Conservation (phyloP, 305 asterid genomes). For the Fraxinus latifolia region DNA sequence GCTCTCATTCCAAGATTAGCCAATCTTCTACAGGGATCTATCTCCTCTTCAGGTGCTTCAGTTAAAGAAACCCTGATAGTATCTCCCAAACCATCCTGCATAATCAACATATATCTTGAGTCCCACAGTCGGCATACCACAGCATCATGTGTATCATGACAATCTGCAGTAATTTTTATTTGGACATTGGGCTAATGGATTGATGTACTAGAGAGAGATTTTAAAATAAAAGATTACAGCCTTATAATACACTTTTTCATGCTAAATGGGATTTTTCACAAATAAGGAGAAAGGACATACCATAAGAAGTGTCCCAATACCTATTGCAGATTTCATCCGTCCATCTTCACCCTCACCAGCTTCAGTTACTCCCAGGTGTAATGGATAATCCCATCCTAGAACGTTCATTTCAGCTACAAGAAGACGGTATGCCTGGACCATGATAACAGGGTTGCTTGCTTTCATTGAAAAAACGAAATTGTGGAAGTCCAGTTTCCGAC, state of each 20-base stretch:
- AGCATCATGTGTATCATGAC: background rate
- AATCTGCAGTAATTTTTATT: background rate
- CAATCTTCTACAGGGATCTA: slow-evolving; percentile 93
- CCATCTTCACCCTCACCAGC: slow-evolving; percentile 99
- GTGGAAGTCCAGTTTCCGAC: slow-evolving; percentile 92
- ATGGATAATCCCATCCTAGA: slow-evolving; percentile 98
- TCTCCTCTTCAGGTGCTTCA: slow-evolving; percentile 94
- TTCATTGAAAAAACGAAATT: slow-evolving; percentile 97
- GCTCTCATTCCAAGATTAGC: slow-evolving; percentile 96
- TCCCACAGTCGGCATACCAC: background rate
- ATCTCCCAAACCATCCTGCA: slow-evolving; percentile 97
- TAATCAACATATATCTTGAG: slow-evolving; percentile 21
- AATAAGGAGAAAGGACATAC: slow-evolving; percentile 33
- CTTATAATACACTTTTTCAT: background rate
- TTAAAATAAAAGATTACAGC: background rate
- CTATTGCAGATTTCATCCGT: slow-evolving; percentile 98
- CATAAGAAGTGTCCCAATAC: slow-evolving; percentile 87
- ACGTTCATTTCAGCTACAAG: slow-evolving; percentile 99
- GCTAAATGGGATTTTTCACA: background rate
- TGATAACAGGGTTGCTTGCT: slow-evolving; percentile 98
- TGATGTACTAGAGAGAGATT: background rate
- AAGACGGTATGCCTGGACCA: slow-evolving; percentile 98
- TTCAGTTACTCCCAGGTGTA: slow-evolving; percentile 97
- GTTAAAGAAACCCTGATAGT: slow-evolving; percentile 96
- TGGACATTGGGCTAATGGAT: background rate